Evolutionary conservation across 176 grass and related monocot genomes (phyloP).

Genomic region (Saccharum spontaneum): DNA sequence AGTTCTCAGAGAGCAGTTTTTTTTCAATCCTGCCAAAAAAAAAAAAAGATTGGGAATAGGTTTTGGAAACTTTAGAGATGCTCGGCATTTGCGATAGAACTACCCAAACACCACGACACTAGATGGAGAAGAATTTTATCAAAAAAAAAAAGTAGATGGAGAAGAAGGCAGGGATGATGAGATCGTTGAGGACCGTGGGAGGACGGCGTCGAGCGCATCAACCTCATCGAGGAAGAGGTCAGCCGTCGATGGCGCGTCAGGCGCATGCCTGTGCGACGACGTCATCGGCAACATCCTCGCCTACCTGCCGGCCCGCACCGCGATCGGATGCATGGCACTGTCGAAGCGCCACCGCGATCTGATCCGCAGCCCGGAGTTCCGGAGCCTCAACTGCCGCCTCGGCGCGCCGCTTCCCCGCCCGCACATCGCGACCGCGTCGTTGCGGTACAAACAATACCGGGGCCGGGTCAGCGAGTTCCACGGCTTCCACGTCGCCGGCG

Average conservation of each 20-base stretch:
- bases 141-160: too few species aligned
- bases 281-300: not conserved
- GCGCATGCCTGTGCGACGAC: not conserved
- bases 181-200: not conserved
- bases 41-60: too few species aligned
- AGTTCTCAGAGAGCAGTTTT: too few species aligned
- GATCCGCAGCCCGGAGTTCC: not conserved
- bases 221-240: not conserved
- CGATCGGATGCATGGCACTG: not conserved
- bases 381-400: constrained; percentile 18
- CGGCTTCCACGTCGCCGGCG: constrained; percentile 7
- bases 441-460: not conserved
- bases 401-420: not conserved
- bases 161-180: too few species aligned
- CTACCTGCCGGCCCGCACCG: not conserved
- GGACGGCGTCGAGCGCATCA: not conserved
- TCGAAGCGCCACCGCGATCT: not conserved
- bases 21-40: too few species aligned
- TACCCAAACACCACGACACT: too few species aligned
- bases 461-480: not conserved
- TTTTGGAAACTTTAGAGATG: too few species aligned
- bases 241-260: not conserved
- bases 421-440: not conserved
- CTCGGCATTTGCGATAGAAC: too few species aligned
- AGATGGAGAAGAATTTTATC: too few species aligned